Base-by-base conservation (phyloP, 2,329 filamentous ascomycete species). In the Arthrobotrys megalospora region DNA sequence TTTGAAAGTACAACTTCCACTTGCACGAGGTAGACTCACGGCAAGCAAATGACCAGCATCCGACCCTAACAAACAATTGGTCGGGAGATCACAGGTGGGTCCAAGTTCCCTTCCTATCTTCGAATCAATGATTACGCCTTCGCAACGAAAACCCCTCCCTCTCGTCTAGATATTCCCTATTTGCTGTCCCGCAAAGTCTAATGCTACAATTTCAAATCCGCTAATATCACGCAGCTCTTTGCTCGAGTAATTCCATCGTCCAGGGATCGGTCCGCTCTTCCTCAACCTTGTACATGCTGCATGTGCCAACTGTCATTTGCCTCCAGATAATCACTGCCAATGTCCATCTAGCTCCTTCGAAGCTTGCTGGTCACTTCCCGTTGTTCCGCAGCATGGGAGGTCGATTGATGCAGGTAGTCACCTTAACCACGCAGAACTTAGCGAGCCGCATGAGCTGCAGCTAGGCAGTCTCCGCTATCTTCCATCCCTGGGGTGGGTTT, bases 161-260 rank as follows among this genome's bases (percentile, higher is more conserved):
- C 62, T 78, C 75, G 75, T 78, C 75, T 72, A 78, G 52, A 72
- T 67, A 72, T 78, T 68, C 75, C 75, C 24, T 45, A 67, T 68
- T 63, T n/a, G 47, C 65, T 55, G n/a, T 14, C n/a, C 8, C 21
- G 55, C 32, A 38, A 60, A 64, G 50, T 28, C 60, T 63, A 67
- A 62, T 55, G 60, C 48, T 64, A 52, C 73, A 38, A 67, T 78
- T 72, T 77, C 62, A 72, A 64, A 78, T 72, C 38, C 38, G 12
- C 45, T 72, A 67, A 72, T 72, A 78, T 78, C 67, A 71, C 75
- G 62, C 73, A 77, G 32, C 21, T 63, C n/a, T 52, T 53, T 45
- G 36, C 43, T 62, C 36, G 32, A 62, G 50, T 55, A 71, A 53
- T 8, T 24, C n/a, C 55, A 36, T 50, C 14, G 19, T 64, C 64